A percentile compares a stretch with the other conserved stretches of the same genome.
phyloP scores from a whole-genome alignment of 345 rosid species.

The Gossypium turneri region DNA sequence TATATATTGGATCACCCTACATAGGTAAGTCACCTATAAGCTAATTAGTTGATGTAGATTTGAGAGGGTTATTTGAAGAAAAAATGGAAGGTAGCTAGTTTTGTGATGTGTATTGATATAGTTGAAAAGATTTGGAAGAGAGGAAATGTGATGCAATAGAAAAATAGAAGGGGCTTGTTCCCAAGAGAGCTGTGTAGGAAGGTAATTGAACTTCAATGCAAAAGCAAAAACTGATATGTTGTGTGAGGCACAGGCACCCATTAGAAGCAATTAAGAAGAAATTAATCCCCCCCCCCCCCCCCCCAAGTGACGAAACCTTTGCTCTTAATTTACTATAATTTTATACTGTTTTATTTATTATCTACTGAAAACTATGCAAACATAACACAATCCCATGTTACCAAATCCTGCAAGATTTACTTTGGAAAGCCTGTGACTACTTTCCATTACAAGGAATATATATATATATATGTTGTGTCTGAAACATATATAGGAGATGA shows the following conservation, averaged over 20 bases:
- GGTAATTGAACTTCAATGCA: constrained; percentile 20
- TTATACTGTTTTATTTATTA: constrained; percentile 19
- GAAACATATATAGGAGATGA: not conserved
- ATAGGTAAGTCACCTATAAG: not conserved
- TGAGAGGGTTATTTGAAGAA: not conserved
- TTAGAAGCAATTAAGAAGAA: constrained; percentile 11
- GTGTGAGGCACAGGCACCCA: constrained; percentile 3
- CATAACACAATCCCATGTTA: constrained; percentile 15
- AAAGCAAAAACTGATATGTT: constrained; percentile 10
- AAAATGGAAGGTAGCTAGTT: not conserved
- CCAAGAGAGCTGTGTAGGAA: constrained; percentile 18
- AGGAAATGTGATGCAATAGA: constrained; percentile 10
- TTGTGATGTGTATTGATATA: not conserved
- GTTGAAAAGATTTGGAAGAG: not conserved
- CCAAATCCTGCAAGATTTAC: constrained; percentile 18
- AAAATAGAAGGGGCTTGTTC: constrained; percentile 19
- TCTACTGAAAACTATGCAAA: constrained; percentile 33
- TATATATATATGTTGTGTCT: no score
- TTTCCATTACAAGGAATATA: not conserved
- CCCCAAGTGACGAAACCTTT: constrained; percentile 16
- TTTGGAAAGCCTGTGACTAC: not conserved
- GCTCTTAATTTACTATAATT: not conserved
- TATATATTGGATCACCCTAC: not conserved
- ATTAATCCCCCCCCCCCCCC: no score
- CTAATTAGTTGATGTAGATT: not conserved